Evolutionary conservation across 1,284 basidiomycete genomes (phyloP), one percentile per base, ranked within the genome.

Genomic region (Leccinum fuscescens): DNA sequence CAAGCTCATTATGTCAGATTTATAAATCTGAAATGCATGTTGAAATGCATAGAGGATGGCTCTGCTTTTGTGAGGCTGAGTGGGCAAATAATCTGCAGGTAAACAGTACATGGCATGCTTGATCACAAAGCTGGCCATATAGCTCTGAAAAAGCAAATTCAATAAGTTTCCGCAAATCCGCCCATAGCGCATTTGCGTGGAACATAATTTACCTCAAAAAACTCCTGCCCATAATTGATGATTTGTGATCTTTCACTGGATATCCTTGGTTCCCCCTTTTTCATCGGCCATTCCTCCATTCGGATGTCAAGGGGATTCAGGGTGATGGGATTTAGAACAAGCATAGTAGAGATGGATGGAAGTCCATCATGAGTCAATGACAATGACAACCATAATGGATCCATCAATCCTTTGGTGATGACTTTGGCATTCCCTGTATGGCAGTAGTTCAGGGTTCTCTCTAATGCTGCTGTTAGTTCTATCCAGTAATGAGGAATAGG

Each of bases 351-450:
- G 2, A 55, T 3, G 1, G 29, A 48, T 11, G 54, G 42, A 2
- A 62, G n/a, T 2, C 59, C 59, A 37, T 62, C 54, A 24, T 62
- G 48, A 1, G 56, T 4, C 6, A 48, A 14, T 1, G 46, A 42
- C 1, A 61, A 22, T 0, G 58, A 59, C n/a, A 62, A 6, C 55
- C 59, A 59, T 2, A 61, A 22, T 17, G 57, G 60, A 22, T 62
- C 56, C 62, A 63, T 63, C 1, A 62, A 6, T 1, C 56, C 54
- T 22, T 39, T 46, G 1, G 49, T 51, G 4, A 63, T 14, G 1
- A 63, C 62, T 7, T 54, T 57, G 0, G 57, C 17, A 22, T 56
- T 63, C 1, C 61, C 61, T 1, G 46, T 63, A 31, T 58, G 59
- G 2, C 7, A 27, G 22, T 52, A 63, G 46, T 63, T 62, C 0